Evolutionary conservation across 208 protist species (phyloP), one percentile per base, ranked within the genome.

Genomic region (Acanthamoeba sp.): DNA sequence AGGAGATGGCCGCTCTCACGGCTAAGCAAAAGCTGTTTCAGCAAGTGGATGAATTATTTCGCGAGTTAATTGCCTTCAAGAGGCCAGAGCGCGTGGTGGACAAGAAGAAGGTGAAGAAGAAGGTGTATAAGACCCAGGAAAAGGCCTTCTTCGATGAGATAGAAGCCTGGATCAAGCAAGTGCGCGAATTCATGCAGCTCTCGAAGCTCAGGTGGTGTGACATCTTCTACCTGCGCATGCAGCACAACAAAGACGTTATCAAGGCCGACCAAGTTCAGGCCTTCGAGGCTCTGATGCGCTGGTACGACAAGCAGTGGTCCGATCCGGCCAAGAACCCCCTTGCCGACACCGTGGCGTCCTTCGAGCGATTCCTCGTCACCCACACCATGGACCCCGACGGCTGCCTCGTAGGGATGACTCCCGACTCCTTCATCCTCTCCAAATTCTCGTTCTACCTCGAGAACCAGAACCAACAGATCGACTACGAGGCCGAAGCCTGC

Each of bases 91-190:
- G 34, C 7, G 40, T 62, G 24, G 78, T 87, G 50, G 78, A 87
- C 34, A 87, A 59, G 78, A 87, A 87, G 78, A 87, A 87, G 78
- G 78, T 87, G 48, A 87, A 87, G 78, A 87, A 87, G 78, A 87
- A 87, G 29, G 27, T 87, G 20, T 59, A 59, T 45, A 87, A 62
- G 78, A 38, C 22, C 7, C 78, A 87, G 12, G 48, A 64, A 10
- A 88, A 88, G 80, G 80, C n/a, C 7, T 62, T 62, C 50, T 52
- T 88, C 29, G 80, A 88, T 14, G 50, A 62, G 32, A 62, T 88
- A 1, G 80, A 88, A 45, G 80, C 48, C 16, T 52, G 42, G 80
- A 12, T 88, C 32, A 34, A 27, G 80, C 38, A 64, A 12, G 80
- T 38, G 80, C 80, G 50, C 10, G 80, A 88, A 29, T 62, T 88